Percentiles rank a stretch among this genome's conserved stretches.
Evolutionary conservation across 495 filamentous ascomycete species (phyloP).

Genomic region (Penicillium parvum): DNA sequence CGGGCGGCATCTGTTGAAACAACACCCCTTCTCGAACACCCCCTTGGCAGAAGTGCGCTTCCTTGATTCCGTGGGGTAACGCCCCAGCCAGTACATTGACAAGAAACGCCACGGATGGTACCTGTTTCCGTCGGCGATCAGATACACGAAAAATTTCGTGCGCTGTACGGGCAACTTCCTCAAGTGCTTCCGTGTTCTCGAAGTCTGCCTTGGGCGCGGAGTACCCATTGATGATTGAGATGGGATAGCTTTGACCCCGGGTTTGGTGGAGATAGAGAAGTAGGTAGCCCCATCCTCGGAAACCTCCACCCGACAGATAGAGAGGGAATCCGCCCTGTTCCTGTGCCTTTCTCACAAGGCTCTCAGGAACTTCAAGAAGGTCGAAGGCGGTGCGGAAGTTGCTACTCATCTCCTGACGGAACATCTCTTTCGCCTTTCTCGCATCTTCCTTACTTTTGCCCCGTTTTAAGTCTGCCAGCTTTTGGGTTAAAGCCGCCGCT

Average conservation of each 20-base stretch:
- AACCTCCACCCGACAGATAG: constrained; percentile 83
- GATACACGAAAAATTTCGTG: constrained; percentile 73
- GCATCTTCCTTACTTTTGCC: constrained; percentile 27
- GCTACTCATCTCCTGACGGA: constrained; percentile 53
- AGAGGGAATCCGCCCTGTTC: constrained; percentile 59
- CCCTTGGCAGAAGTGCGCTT: constrained; percentile 77
- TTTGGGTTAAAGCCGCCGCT: constrained; percentile 69
- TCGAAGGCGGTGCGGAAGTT: constrained; percentile 60
- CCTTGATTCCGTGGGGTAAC: constrained; percentile 60
- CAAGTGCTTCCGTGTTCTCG: constrained; percentile 53
- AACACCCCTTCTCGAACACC: constrained; percentile 82
- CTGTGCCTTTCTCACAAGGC: constrained; percentile 40
- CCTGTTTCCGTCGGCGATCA: constrained; percentile 71
- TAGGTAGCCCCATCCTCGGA: constrained; percentile 85
- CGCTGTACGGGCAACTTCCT: constrained; percentile 42
- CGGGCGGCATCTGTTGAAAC: constrained; percentile 57
- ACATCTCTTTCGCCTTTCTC: constrained; percentile 26
- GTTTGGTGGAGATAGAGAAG: constrained; percentile 60
- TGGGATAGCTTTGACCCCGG: constrained; percentile 68
- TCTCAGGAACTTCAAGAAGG: constrained; percentile 50
- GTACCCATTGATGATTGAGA: constrained; percentile 82
- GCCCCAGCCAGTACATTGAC: constrained; percentile 66
- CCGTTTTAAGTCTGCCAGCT: constrained; percentile 48
- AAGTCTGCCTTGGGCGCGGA: constrained; percentile 59
- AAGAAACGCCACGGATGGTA: constrained; percentile 77